Conservation (phyloP, 2,329 filamentous ascomycete species). For the Drechslerella coelobrocha region DNA sequence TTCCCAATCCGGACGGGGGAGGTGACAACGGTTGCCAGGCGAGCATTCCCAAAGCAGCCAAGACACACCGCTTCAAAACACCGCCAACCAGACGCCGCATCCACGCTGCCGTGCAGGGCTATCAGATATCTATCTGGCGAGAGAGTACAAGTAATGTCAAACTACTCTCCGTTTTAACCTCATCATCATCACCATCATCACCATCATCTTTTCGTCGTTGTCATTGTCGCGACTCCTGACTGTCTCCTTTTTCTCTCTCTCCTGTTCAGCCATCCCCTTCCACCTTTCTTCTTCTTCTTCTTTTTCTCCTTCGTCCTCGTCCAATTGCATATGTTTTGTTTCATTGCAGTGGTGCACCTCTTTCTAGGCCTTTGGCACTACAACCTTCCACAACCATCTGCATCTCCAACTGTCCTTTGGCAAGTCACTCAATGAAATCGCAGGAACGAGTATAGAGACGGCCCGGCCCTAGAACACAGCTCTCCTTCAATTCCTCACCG, state of each 20-base stretch:
- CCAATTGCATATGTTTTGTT: conserved; percentile 8
- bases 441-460: background rate
- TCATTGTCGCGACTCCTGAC: background rate
- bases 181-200: background rate
- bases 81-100: conserved; percentile 1
- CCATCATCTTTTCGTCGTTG: background rate
- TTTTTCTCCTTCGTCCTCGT: background rate
- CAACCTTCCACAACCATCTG: background rate
- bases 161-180: background rate
- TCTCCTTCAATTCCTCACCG: background rate
- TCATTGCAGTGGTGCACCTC: background rate
- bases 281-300: background rate
- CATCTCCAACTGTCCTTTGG: background rate
- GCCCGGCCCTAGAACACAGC: background rate
- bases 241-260: background rate
- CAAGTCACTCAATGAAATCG: background rate
- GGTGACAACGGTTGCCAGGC: conserved; percentile 46
- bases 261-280: background rate
- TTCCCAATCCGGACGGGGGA: background rate
- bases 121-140: too few relatives aligned
- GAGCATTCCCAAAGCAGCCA: conserved; percentile 1
- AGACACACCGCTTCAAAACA: conserved; percentile 24
- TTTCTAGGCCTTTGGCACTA: background rate
- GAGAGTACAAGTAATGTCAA: too few relatives aligned
- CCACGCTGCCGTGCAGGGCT: conserved; percentile 12